phyloP scores from a whole-genome alignment of 441 rosid genomes.

The Populus hybrid region DNA sequence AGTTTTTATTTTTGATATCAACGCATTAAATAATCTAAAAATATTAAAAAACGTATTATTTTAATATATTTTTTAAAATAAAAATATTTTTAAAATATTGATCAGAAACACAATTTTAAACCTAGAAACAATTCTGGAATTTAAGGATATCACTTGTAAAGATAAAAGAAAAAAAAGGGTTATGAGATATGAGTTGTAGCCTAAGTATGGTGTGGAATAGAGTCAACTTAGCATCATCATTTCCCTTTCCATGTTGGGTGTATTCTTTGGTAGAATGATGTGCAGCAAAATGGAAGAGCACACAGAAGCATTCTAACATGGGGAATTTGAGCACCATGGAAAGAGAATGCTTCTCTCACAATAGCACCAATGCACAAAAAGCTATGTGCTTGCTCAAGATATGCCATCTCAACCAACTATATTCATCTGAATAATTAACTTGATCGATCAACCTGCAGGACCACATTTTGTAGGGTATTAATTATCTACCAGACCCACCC shows the following conservation, averaged over 20 bases:
- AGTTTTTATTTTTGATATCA: no score
- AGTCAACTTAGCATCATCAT: constrained; percentile 7
- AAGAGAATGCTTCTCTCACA: neutral
- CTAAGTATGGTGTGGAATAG: neutral
- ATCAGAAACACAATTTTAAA: no score
- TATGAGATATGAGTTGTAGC: no score
- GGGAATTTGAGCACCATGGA: neutral
- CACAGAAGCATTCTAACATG: neutral
- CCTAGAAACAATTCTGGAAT: no score
- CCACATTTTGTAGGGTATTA: neutral
- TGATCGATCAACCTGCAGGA: neutral
- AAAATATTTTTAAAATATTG: no score
- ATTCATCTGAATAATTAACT: neutral
- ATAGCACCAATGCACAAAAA: neutral
- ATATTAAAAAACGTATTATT: no score
- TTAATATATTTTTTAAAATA: no score
- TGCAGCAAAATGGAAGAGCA: constrained; percentile 3
- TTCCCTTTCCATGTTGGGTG: neutral
- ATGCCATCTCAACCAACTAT: neutral
- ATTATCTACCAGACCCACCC: no score
- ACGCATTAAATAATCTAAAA: no score
- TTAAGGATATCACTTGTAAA: no score
- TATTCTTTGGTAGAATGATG: constrained; percentile 8
- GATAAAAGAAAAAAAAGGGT: no score
- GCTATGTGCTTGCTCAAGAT: neutral